Conservation (phyloP, 2,329 filamentous ascomycete genomes). For the Passalora sequoiae region DNA sequence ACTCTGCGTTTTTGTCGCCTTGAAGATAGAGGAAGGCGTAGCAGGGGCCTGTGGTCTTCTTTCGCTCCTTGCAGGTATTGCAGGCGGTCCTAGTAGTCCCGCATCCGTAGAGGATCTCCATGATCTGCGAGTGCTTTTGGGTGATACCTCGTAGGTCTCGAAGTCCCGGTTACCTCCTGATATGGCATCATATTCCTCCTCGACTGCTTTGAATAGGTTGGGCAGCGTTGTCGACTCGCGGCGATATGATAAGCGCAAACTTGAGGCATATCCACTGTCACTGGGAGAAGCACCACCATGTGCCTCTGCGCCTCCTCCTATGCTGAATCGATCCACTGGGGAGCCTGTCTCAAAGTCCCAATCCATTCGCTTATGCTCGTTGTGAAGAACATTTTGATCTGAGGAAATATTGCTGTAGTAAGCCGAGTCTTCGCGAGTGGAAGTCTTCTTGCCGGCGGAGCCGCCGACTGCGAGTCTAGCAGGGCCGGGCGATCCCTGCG, state of each 20-base stretch:
- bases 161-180: conserved; percentile 8
- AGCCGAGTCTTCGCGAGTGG: conserved; percentile 21
- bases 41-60: conserved; percentile 10
- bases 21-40: conserved; percentile 17
- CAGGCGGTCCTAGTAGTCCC: conserved; percentile 19
- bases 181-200: conserved; percentile 15
- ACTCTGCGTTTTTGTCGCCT: conserved; percentile 8
- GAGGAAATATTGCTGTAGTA: conserved; percentile 17
- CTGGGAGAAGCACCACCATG: conserved; percentile 11
- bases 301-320: conserved; percentile 12
- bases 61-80: conserved; percentile 10
- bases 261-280: conserved; percentile 18
- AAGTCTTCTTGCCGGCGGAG: conserved; percentile 3
- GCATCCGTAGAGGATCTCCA: conserved; percentile 11
- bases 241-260: conserved; percentile 11
- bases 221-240: conserved; percentile 29
- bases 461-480: conserved; percentile 7
- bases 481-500: not conserved
- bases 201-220: conserved; percentile 15
- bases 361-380: conserved; percentile 15
- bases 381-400: not conserved
- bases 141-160: not conserved
- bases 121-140: conserved; percentile 4
- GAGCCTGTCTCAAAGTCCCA: conserved; percentile 25
- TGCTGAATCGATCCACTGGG: conserved; percentile 16